Evolutionary conservation across 805 yeast species (phyloP), one percentile per base, ranked within the genome.

Genomic region (Yamadazyma sp.): DNA sequence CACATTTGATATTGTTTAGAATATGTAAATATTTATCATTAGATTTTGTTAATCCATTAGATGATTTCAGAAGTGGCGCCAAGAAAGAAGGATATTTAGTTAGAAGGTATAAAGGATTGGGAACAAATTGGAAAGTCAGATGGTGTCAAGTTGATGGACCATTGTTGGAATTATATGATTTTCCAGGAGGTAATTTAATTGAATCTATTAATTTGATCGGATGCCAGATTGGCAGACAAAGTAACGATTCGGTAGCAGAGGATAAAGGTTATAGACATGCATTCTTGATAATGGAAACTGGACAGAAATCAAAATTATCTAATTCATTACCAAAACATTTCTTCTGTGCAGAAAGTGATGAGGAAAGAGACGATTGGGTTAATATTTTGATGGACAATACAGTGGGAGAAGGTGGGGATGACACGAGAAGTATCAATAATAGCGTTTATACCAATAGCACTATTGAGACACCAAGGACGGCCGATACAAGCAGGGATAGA

Each of bases 271-370:
- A 71, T 39, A 58, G 81, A 34, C 84, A 81, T 56, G 84, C 84
- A 1, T 75, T 81, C 45, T 65, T 78, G 21, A 59, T 75, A 2
- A 58, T 74, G 59, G 81, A 75, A 36, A 55, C 69, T 3, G 66
- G 64, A 32, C 68, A 61, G 33, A 44, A 58, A 29, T 48, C 49
- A 32, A 50, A 62, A 47, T 39, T 61, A 38, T 44, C 65, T 26
- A 36, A 50, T 37, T 47, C 68, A 36, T 62, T 44, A 19, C 73
- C 75, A 1, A 78, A 71, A 44, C 86, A 82, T 49, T 71, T 76
- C 33, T 73, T 87, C 35, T 86, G 94, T 56, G 82, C 93, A 2
- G 95, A 88, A 53, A 78, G 82, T 7, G 82, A 82, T 29, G 72
- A 68, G 18, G 95, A 87, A 50, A 70, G 91, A 38, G 89, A 82